phyloP scores from a whole-genome alignment of 208 protist genomes.

The Kentomonas sorsogonicus region DNA sequence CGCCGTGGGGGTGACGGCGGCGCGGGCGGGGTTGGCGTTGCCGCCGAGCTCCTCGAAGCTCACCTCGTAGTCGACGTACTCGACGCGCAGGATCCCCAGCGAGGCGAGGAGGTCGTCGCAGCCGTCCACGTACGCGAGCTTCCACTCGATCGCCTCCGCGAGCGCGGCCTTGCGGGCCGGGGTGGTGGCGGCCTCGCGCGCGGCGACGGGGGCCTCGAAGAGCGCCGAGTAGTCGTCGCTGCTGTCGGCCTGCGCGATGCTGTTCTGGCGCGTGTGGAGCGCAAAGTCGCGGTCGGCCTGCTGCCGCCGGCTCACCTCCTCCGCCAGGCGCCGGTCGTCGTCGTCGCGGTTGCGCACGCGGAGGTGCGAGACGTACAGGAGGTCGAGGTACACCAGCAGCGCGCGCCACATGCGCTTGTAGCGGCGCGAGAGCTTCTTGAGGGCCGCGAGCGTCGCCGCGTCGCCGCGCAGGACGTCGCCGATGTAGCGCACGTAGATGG shows the following conservation, averaged over 20 bases:
- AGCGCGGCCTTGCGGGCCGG: background rate
- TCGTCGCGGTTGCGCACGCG: background rate
- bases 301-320: too few species aligned
- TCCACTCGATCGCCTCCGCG: constrained; percentile 40
- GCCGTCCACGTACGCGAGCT: constrained; percentile 41
- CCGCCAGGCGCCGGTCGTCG: background rate
- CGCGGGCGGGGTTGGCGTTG: background rate
- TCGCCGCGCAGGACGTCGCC: constrained; percentile 43
- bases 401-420: constrained; percentile 71
- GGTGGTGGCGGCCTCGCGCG: constrained; percentile 13
- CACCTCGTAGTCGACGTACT: constrained; percentile 35
- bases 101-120: constrained; percentile 30
- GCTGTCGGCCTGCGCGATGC: too few species aligned
- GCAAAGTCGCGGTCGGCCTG: too few species aligned
- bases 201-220: constrained; percentile 5
- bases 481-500: constrained; percentile 38
- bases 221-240: too few species aligned
- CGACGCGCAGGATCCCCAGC: constrained; percentile 62
- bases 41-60: constrained; percentile 18
- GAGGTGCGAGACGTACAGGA: constrained; percentile 23
- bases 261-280: too few species aligned
- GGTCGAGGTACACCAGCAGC: constrained; percentile 53
- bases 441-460: constrained; percentile 23
- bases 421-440: constrained; percentile 48
- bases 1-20: background rate